Evolutionary conservation across 179 eudicot species (phyloP), one percentile per base, ranked within the genome.

Genomic region (Actinidia polygama): DNA sequence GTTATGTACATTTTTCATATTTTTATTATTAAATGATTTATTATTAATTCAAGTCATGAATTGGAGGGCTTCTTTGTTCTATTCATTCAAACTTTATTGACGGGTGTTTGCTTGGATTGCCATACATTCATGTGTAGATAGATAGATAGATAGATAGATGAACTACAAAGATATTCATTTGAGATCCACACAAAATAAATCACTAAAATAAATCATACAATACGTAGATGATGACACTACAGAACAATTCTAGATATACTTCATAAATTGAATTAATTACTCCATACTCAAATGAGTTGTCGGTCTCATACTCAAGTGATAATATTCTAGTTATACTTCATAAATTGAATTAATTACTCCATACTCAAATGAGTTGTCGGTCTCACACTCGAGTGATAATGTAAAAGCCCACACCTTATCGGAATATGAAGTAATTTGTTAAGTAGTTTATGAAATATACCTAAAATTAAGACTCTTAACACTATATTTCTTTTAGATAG

Each of bases 1-100:
- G 84, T 83, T 88, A 85, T 88, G 92, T 88, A 88, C 86, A 92
- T 30, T 26, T 75, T 53, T 71, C 19, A 10, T 50, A 6, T 2
- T 71, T 3, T 36, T 14, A 50, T 24, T 50, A 8, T 61, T 81
- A 40, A 18, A 40, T 14, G 40, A 58, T 66, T 70, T 12, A 18
- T 12, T 63, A 66, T 57, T 75, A 85, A 51, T 82, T 82, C 77
- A 59, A 70, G 57, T 62, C 82, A 78, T 83, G 62, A 71, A 78
- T 83, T 59, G 49, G 81, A 83, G 85, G 70, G 85, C 77, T 44
- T 54, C 59, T 62, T 83, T 78, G 78, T 71, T 70, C 70, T 55
- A 67, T 76, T 82, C 75, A 54, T 64, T 24, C 14, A 7, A 40
- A 55, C 78, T 72, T 72, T 80, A 57, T 70, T 59, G 54, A 23